Evolutionary conservation across 331 rosid genomes (phyloP).

Genomic region (Spiraea crenata): DNA sequence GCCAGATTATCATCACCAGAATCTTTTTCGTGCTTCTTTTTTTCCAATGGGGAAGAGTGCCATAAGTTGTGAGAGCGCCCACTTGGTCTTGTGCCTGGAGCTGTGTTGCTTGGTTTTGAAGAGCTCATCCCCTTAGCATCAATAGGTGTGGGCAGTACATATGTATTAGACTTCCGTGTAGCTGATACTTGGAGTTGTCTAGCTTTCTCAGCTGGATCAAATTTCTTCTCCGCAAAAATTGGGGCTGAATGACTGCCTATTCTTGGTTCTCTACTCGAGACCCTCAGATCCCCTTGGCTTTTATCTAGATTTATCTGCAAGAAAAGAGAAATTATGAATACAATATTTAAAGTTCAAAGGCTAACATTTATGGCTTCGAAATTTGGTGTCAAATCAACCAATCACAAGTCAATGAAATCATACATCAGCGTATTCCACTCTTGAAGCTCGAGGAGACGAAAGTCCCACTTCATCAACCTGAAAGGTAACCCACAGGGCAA

Average conservation of each 20-base stretch:
- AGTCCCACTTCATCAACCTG: slow-evolving; percentile 64
- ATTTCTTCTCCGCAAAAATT: slow-evolving; percentile 68
- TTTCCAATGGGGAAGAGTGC: slow-evolving; percentile 75
- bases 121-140: slow-evolving; percentile 46
- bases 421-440: slow-evolving; percentile 58
- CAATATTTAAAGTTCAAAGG: neutral
- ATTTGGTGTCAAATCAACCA: slow-evolving; percentile 21
- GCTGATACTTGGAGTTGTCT: slow-evolving; percentile 47
- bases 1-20: slow-evolving; percentile 40
- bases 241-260: slow-evolving; percentile 82
- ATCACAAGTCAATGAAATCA: slow-evolving; percentile 22
- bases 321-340: slow-evolving; percentile 22
- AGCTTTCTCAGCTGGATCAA: slow-evolving; percentile 78
- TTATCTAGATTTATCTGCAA: slow-evolving; percentile 59
- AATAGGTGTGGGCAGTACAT: slow-evolving; percentile 80
- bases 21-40: slow-evolving; percentile 55
- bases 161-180: slow-evolving; percentile 55
- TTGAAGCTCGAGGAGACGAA: slow-evolving; percentile 42
- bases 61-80: slow-evolving; percentile 57
- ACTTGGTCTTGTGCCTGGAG: slow-evolving; percentile 47
- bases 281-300: slow-evolving; percentile 51
- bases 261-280: slow-evolving; percentile 51
- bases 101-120: slow-evolving; percentile 41
- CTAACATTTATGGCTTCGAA: slow-evolving; percentile 7
- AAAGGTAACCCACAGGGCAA: slow-evolving; percentile 22